Evolutionary conservation across 257 asterid genomes (phyloP), one percentile per base, ranked within the genome.

Genomic region (Solanum pinnatisectum): DNA sequence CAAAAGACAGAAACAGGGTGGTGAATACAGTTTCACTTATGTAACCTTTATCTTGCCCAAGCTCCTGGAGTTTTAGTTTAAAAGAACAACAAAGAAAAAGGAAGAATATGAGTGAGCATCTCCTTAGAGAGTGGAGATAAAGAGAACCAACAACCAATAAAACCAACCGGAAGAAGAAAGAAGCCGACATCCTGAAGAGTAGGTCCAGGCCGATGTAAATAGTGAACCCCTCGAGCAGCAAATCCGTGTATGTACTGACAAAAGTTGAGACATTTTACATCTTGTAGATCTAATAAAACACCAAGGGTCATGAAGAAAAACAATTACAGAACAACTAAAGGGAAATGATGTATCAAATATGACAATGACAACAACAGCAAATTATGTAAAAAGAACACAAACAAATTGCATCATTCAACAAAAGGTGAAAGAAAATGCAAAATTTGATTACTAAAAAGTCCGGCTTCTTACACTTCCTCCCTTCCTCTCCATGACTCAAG

Each of bases 221-320:
- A 97, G 89, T 97, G 99, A 89, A 96, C 98, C 91, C 99, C 98
- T 88, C 95, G 94, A 87, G 99, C 99, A 71, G 98, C 98, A 63
- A 97, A 72, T 77, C 99, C 99, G 87, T 96, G 99, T 84, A 96
- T 92, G 89, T 97, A 97, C 99, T 96, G 94, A 90, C 87, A 40
- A 85, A 83, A 88, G 68, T 1, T 27, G 85, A 10, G 3, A 46
- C 27, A 30, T 44, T 44, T 76, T 46, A 81, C 67, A 79, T 1
- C 65, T 25, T 6, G 59, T 37, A 37, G 83, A 22, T 76, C 56
- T 76, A 37, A 76, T 39, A 39, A 39, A 5, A 2, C 23, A n/a
- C 84, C 40, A 78, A 33, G 12, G 84, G 0, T 77, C 59, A 13
- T 77, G 84, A 78, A 40, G 36, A 37, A 76, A 76, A 76, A 22